Evolutionary conservation across 164 flowering plant genomes (phyloP), one percentile per base, ranked within the genome.

Genomic region (Sedum album): DNA sequence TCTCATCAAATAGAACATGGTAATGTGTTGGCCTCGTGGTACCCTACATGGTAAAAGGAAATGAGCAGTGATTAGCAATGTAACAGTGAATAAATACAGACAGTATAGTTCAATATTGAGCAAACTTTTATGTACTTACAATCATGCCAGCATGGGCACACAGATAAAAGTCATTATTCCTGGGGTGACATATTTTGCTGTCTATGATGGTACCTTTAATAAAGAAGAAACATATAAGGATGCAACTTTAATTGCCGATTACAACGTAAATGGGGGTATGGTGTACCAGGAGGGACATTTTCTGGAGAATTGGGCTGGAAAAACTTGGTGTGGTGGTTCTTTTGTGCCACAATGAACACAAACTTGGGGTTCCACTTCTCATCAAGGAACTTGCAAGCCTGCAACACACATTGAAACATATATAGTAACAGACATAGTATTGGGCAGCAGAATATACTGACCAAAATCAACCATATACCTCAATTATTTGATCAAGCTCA

Each of bases 101-200:
- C 10, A 8, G 20, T 33, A 7, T 2, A 67, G 1, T 36, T 26
- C 31, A 25, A 6, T 42, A 41, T 36, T 66, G 20, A 41, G 2
- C n/a, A 7, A 31, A 20, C 60, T 18, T 23, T 57, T 44, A 15
- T 23, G 10, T 28, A 82, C 99, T 91, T 70, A 91, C 99, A 76
- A 91, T 91, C 93, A 83, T 84, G 51, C 99, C 97, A 35, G 93
- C 96, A 73, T 94, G 97, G 0, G 96, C 86, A 69, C 99, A 94
- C 65, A 94, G 80, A 68, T 91, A 94, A 77, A 94, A 94, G 31
- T 92, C 99, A 76, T 90, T 79, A 77, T 81, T 83, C 10, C 76
- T 62, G 0, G 99, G 96, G 75, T 94, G 99, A 65, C 96, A 83
- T 8, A 94, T 72, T 69, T 79, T 80, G 66, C 63, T 88, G 74